A percentile compares a stretch with the other conserved stretches of the same genome.
These are phyloP conservation scores for Neurospora cerealis DNA, from an alignment of 495 filamentous ascomycete species.

Conservation along the genomic window DNA sequence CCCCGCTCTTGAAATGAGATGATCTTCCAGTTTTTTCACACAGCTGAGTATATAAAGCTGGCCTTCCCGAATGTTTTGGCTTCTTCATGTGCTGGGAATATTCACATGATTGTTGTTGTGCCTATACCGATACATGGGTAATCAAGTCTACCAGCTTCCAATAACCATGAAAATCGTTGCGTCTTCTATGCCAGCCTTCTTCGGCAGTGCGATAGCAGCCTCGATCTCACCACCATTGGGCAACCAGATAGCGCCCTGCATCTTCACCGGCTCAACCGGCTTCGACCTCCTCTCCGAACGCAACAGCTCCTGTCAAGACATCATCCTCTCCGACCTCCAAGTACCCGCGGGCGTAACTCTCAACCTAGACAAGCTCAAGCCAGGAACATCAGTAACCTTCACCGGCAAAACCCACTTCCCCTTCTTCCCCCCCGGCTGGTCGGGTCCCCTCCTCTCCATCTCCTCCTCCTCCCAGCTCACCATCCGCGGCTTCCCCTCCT, in stretches of 20 bases:
- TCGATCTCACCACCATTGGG: neutral
- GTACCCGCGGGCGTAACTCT: slow-evolving; percentile 3
- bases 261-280: slow-evolving; percentile 1
- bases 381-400: slow-evolving; percentile 26
- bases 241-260: neutral
- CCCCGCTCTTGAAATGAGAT: neutral
- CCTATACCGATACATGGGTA: neutral
- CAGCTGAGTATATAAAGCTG: neutral
- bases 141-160: neutral
- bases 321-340: slow-evolving; percentile 2
- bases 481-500: slow-evolving; percentile 34
- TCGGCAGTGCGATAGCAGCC: neutral
- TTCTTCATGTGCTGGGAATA: neutral
- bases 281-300: neutral
- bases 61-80: neutral
- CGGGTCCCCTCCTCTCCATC: slow-evolving; percentile 39
- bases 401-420: slow-evolving; percentile 39
- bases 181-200: neutral
- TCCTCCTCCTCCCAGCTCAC: slow-evolving; percentile 33
- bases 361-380: neutral
- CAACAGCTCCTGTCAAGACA: neutral
- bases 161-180: neutral
- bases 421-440: slow-evolving; percentile 36
- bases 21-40: neutral
- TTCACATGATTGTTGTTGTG: neutral